Evolutionary conservation across 768 basidiomycete genomes (phyloP).

Genomic region (Termitomyces sp.): DNA sequence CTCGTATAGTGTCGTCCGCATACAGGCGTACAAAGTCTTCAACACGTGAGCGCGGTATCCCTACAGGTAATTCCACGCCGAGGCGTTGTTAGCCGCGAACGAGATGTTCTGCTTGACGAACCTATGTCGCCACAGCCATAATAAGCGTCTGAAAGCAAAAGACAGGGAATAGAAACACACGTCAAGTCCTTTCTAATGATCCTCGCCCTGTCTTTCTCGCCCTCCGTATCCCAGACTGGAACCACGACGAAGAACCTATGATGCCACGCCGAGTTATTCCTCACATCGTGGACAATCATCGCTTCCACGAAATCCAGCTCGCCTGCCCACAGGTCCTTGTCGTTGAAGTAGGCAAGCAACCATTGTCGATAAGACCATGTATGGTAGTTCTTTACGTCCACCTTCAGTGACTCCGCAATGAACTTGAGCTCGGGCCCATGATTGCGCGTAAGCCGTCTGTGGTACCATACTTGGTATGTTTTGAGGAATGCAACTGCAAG

Average conservation of each 20-base stretch:
- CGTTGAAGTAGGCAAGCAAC: conserved; percentile 81
- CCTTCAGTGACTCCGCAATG: conserved; percentile 62
- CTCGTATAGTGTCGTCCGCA: conserved; percentile 27
- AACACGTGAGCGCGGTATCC: too few species aligned
- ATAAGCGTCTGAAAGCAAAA: conserved; percentile 1
- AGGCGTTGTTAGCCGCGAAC: conserved; percentile 86
- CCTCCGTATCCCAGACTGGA: conserved; percentile 56
- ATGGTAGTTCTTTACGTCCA: conserved; percentile 95
- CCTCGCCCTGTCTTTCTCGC: conserved; percentile 56
- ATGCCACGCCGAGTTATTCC: conserved; percentile 99
- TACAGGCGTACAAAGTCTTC: conserved; percentile 68
- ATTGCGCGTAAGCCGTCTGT: conserved; percentile 58
- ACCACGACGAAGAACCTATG: conserved; percentile 89
- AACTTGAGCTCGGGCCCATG: conserved; percentile 73
- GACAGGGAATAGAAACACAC: conserved; percentile 41
- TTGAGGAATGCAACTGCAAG: conserved; percentile 82
- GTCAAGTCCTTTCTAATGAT: conserved; percentile 64
- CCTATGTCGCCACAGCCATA: conserved; percentile 28
- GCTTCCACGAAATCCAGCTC: conserved; percentile 74
- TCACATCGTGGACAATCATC: conserved; percentile 67
- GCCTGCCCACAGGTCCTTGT: conserved; percentile 60
- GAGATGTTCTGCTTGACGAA: conserved; percentile 82
- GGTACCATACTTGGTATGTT: conserved; percentile 98
- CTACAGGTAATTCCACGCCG: conserved; percentile 98
- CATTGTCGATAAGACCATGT: conserved; percentile 99